Conservation (phyloP, 805 yeast species). For the Starmerella vaccinii region DNA sequence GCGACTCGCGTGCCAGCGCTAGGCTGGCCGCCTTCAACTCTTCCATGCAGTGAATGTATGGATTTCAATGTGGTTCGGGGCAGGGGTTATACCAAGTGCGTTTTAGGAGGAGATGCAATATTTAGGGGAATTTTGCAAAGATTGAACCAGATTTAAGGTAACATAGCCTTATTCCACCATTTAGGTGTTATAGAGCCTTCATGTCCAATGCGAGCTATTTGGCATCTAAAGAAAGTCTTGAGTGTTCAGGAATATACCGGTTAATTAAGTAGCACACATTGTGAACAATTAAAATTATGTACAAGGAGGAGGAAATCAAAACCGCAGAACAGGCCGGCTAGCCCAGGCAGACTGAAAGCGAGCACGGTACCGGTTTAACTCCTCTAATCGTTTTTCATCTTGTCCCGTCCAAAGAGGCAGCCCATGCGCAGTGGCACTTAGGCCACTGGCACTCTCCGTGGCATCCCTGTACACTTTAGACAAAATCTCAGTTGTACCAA, state of each 20-base stretch:
- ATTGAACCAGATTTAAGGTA: no score
- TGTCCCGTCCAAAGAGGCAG: slow-evolving; percentile 28
- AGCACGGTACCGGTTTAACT: slow-evolving; percentile 25
- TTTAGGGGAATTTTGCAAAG: neutral
- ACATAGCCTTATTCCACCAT: no score
- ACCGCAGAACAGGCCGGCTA: slow-evolving; percentile 13
- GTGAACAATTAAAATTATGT: neutral
- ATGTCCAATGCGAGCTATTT: no score
- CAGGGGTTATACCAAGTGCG: neutral
- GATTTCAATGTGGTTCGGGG: neutral
- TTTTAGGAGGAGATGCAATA: neutral
- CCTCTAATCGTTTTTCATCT: slow-evolving; percentile 24
- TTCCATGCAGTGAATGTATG: slow-evolving; percentile 11
- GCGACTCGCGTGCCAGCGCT: slow-evolving; percentile 20
- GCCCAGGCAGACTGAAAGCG: slow-evolving; percentile 21
- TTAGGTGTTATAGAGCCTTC: no score
- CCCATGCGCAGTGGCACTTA: slow-evolving; percentile 18
- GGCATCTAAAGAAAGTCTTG: no score
- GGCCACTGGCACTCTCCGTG: slow-evolving; percentile 24
- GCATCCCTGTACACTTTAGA: slow-evolving; percentile 25
- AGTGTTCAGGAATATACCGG: no score
- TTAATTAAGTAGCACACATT: neutral
- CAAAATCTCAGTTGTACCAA: slow-evolving; percentile 30
- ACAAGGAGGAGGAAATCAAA: slow-evolving; percentile 4
- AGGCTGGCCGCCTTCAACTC: slow-evolving; percentile 16